Evolutionary conservation across 176 grass and related monocot species (phyloP).

Genomic region (Eleusine coracana): DNA sequence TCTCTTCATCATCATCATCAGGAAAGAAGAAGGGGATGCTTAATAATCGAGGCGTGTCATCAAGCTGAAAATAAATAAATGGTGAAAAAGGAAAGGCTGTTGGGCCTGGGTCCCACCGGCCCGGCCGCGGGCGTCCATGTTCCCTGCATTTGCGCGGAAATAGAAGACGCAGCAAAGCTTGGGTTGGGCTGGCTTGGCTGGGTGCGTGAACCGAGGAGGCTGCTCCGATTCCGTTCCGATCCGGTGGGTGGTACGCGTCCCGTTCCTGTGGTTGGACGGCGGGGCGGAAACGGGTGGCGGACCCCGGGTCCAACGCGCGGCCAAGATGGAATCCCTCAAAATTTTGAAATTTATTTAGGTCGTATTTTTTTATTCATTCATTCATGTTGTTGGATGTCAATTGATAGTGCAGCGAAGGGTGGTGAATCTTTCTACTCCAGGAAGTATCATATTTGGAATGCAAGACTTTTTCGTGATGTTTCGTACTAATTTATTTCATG

Average conservation of each 20-base stretch:
- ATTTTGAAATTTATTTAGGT: not conserved
- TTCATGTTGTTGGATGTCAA: not conserved
- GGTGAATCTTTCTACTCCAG: no score
- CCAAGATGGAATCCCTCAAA: not conserved
- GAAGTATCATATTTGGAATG: no score
- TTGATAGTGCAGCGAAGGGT: not conserved
- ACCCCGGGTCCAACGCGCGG: not conserved
- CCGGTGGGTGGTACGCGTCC: not conserved
- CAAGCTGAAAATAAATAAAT: not conserved
- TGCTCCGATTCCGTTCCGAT: constrained; percentile 2
- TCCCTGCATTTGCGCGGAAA: not conserved
- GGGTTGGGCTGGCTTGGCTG: not conserved
- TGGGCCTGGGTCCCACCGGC: not conserved
- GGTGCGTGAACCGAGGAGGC: not conserved
- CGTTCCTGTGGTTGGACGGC: not conserved
- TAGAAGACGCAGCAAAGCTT: not conserved
- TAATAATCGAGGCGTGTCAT: not conserved
- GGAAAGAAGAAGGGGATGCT: not conserved
- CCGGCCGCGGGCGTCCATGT: not conserved
- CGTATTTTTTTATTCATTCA: not conserved
- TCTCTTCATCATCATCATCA: not conserved
- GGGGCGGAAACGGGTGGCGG: not conserved
- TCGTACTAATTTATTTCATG: no score
- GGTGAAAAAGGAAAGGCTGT: not conserved
- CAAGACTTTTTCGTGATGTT: no score